phyloP scores from a whole-genome alignment of 2,329 filamentous ascomycete genomes.

The Colletotrichum sansevieriae region DNA sequence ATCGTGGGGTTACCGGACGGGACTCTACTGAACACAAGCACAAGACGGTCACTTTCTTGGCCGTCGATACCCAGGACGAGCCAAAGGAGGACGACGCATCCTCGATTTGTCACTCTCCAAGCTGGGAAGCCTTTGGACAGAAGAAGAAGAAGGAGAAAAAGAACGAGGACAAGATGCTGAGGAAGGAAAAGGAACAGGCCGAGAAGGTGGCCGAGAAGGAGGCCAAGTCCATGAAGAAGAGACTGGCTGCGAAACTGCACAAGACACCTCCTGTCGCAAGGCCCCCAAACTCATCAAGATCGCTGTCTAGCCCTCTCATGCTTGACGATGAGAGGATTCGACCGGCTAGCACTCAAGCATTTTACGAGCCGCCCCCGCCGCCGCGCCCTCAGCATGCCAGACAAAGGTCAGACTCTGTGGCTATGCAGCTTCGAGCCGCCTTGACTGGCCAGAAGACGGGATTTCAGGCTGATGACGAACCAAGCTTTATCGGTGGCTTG shows the following conservation, averaged over 20 bases:
- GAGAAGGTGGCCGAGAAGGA: constrained; percentile 51
- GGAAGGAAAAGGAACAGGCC: constrained; percentile 57
- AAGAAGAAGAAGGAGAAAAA: constrained; percentile 68
- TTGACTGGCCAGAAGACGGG: constrained; percentile 41
- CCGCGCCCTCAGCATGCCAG: constrained; percentile 31
- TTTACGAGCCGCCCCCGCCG: constrained; percentile 24
- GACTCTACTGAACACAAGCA: constrained; percentile 47
- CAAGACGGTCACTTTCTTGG: constrained; percentile 57
- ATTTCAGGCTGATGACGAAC: constrained; percentile 40
- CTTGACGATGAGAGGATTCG: constrained; percentile 28
- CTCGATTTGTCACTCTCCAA: constrained; percentile 71
- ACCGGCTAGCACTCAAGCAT: constrained; percentile 29
- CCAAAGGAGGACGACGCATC: constrained; percentile 60
- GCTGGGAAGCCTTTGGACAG: constrained; percentile 69
- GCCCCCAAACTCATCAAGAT: constrained; percentile 35
- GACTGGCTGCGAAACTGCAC: constrained; percentile 51
- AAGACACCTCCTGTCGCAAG: constrained; percentile 51
- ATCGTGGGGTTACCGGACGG: constrained; percentile 34
- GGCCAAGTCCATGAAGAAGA: constrained; percentile 54
- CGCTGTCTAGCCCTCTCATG: constrained; percentile 32
- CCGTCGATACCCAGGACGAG: constrained; percentile 50
- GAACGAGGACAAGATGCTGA: constrained; percentile 54
- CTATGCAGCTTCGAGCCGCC: constrained; percentile 40
- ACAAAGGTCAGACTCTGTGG: constrained; percentile 39
- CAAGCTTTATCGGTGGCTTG: constrained; percentile 56